Evolutionary conservation across 2,329 filamentous ascomycete species (phyloP).

Genomic region (Thermoascus crustaceus): DNA sequence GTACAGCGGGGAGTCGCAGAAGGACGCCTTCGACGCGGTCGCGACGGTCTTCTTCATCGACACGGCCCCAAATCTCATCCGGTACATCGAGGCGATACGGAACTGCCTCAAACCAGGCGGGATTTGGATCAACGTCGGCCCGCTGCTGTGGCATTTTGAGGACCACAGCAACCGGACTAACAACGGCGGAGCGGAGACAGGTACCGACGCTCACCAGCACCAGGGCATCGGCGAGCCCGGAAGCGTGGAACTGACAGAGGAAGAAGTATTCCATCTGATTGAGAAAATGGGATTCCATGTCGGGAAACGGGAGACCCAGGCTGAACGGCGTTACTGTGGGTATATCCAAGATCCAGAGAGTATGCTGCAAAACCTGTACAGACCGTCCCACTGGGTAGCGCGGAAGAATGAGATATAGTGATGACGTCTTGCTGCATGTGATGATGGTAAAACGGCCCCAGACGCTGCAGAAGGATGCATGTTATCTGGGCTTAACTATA

Average conservation of each 20-base stretch:
- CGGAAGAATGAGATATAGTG: constrained; percentile 47
- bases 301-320: constrained; percentile 50
- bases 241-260: constrained; percentile 79
- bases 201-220: constrained; percentile 36
- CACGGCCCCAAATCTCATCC: constrained; percentile 85
- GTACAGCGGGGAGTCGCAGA: constrained; percentile 59
- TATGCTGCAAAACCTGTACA: constrained; percentile 79
- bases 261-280: constrained; percentile 75
- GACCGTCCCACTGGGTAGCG: constrained; percentile 76
- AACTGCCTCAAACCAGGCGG: constrained; percentile 72
- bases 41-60: constrained; percentile 94
- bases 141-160: constrained; percentile 92
- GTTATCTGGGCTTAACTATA: neutral
- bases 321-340: constrained; percentile 52
- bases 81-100: constrained; percentile 76
- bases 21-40: constrained; percentile 66
- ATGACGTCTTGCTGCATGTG: neutral
- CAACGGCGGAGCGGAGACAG: constrained; percentile 22
- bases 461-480: neutral
- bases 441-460: neutral
- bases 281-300: constrained; percentile 68
- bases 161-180: constrained; percentile 36
- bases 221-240: constrained; percentile 79
- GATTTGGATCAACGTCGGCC: constrained; percentile 81
- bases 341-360: constrained; percentile 82